These are phyloP conservation scores for Thymus mandschuricus DNA, from an alignment of 257 asterid species.

Conservation along the genomic window DNA sequence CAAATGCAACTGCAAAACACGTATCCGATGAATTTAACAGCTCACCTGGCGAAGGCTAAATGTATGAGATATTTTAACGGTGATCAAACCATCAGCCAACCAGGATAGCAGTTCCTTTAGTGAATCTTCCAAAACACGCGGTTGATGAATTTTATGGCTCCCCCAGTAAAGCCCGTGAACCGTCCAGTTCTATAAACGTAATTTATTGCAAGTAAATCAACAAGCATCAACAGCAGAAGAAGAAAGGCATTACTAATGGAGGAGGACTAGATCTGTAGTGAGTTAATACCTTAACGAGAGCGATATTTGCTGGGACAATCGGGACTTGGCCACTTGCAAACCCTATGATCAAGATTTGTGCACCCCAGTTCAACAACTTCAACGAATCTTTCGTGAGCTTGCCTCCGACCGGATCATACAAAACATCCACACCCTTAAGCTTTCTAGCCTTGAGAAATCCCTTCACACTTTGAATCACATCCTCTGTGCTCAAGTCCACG, in stretches of 20 bases:
- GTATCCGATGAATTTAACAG: too few species aligned
- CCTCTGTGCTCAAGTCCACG: slow-evolving; percentile 72
- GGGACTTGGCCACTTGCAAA: slow-evolving; percentile 98
- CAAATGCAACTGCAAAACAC: too few species aligned
- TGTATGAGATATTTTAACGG: slow-evolving; percentile 73
- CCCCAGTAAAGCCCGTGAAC: slow-evolving; percentile 97
- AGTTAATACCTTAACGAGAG: slow-evolving; percentile 73
- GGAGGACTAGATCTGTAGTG: too few species aligned
- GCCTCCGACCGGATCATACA: slow-evolving; percentile 98
- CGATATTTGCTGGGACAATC: slow-evolving; percentile 79
- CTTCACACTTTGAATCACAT: slow-evolving; percentile 70
- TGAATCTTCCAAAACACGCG: slow-evolving; percentile 73
- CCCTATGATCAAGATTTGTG: slow-evolving; percentile 87
- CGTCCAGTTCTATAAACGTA: slow-evolving; percentile 77
- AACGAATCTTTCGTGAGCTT: slow-evolving; percentile 76
- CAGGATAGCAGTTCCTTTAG: slow-evolving; percentile 81
- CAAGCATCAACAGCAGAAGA: neutral
- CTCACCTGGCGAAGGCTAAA: slow-evolving; percentile 66
- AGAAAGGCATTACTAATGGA: neutral
- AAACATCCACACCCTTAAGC: slow-evolving; percentile 88
- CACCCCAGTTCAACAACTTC: slow-evolving; percentile 94
- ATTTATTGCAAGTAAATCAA: neutral
- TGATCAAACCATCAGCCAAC: slow-evolving; percentile 72
- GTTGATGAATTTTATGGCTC: slow-evolving; percentile 71
- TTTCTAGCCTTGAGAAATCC: slow-evolving; percentile 72